A percentile compares a stretch with the other conserved stretches of the same genome.
Conservation (phyloP, 1,284 basidiomycete species). For the Moesziomyces globuligerus region DNA sequence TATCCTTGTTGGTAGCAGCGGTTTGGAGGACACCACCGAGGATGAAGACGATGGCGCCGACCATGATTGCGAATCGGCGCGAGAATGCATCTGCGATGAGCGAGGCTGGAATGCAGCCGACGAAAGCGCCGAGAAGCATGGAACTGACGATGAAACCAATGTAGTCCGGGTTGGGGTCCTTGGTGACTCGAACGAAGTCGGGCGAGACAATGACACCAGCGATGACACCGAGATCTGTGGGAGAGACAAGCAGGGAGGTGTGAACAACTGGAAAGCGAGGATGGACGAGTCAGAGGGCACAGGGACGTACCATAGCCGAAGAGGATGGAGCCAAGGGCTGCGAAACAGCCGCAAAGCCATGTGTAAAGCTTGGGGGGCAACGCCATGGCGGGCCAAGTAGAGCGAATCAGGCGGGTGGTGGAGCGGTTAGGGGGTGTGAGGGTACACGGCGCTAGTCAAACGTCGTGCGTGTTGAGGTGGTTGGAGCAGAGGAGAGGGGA, state of each 20-base stretch:
- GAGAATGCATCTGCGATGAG: slow-evolving; percentile 67
- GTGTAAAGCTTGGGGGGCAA: slow-evolving; percentile 66
- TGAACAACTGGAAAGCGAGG: background rate
- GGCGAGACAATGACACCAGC: slow-evolving; percentile 69
- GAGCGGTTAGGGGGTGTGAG: background rate
- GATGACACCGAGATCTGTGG: slow-evolving; percentile 69
- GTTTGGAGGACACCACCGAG: slow-evolving; percentile 72
- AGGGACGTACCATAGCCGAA: slow-evolving; percentile 30
- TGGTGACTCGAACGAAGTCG: slow-evolving; percentile 63
- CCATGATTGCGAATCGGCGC: slow-evolving; percentile 68
- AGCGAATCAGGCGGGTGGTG: background rate
- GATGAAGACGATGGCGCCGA: slow-evolving; percentile 69
- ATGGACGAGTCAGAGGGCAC: slow-evolving; percentile 61
- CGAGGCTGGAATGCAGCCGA: slow-evolving; percentile 68
- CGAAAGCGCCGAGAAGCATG: slow-evolving; percentile 54
- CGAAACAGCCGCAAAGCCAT: slow-evolving; percentile 73
- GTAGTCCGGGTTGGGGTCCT: slow-evolving; percentile 66
- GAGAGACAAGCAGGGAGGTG: background rate
- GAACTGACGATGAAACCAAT: slow-evolving; percentile 70
- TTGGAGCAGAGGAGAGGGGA: background rate
- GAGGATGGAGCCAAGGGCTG: slow-evolving; percentile 64
- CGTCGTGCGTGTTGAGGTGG: background rate
- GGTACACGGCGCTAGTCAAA: background rate
- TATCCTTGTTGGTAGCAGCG: slow-evolving; percentile 72
- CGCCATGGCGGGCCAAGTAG: slow-evolving; percentile 47